Evolutionary conservation across 768 basidiomycete genomes (phyloP), one percentile per base, ranked within the genome.

Genomic region (Nidularia sp.): DNA sequence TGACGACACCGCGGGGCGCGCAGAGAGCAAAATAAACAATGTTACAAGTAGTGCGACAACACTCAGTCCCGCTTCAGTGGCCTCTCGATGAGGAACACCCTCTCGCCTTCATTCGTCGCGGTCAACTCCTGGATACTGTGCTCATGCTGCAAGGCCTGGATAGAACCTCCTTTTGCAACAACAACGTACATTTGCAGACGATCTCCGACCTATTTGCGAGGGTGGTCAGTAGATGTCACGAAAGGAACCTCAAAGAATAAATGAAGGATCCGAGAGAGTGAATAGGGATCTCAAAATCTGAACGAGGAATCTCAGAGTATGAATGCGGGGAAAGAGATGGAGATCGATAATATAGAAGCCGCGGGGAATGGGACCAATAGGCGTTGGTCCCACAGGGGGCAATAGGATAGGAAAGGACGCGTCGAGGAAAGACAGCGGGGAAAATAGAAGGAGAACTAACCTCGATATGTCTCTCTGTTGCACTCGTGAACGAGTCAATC

Each of bases 381-480:
- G 15, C 12, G 2, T 15, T 15, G 39, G 15, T 41, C 12, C 10
- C 39, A 41, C 10, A n/a, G 9, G 51, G 36, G 42, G 36, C 42
- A 43, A 53, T 53, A 39, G 44, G 48, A 50, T 10, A 47, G 50
- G 61, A 51, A 42, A 54, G 41, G 4, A 45, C n/a, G 9, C 34
- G 47, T 51, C 48, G 47, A 55, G 29, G 41, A 18, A 29, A 29
- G 25, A 29, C 25, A 29, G n/a, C 13, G 46, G 52, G 39, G 50
- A 51, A 44, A 53, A 48, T 36, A 41, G 55, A 55, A 22, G 31
- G 49, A 53, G 57, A 34, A 62, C 76, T 55, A 55, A 90, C 90
- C 83, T 98, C 95, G 65, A 98, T 98, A 70, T 98, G 96, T 57
- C 97, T 85, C 73, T 99, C 97, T 10, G 97, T 98, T 29, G 97